These are phyloP conservation scores for Nitzschia inconspicua DNA, from an alignment of 108 stramenopile genomes.

Conservation along the genomic window DNA sequence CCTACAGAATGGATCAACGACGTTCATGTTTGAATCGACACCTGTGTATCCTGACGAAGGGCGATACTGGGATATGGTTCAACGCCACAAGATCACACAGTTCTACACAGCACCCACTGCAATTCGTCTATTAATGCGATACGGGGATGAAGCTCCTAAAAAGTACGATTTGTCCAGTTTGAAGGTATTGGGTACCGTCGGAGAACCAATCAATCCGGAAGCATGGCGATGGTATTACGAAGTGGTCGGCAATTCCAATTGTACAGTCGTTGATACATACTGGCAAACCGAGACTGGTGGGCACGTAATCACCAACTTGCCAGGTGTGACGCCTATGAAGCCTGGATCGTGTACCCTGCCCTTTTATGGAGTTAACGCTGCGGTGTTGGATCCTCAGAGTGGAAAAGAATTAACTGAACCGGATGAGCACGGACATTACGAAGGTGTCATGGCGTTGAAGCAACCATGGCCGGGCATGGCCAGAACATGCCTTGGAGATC, in stretches of 20 bases:
- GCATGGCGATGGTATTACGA: slow-evolving; percentile 99
- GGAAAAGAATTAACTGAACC: slow-evolving; percentile 53
- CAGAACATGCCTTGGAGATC: slow-evolving; percentile 92
- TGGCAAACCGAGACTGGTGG: slow-evolving; percentile 99
- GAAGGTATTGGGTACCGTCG: slow-evolving; percentile 92
- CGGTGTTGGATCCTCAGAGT: slow-evolving; percentile 81
- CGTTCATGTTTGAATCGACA: slow-evolving; percentile 92
- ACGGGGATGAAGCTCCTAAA: slow-evolving; percentile 71
- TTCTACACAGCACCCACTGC: slow-evolving; percentile 95
- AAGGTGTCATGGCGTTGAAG: slow-evolving; percentile 92
- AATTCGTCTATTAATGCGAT: slow-evolving; percentile 95
- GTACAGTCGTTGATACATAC: slow-evolving; percentile 97
- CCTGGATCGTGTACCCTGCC: slow-evolving; percentile 94
- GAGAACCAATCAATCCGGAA: slow-evolving; percentile 99
- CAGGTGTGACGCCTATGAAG: slow-evolving; percentile 93
- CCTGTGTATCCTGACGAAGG: slow-evolving; percentile 93
- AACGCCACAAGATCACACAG: slow-evolving; percentile 84
- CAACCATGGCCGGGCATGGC: slow-evolving; percentile 96
- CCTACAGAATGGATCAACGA: slow-evolving; percentile 93
- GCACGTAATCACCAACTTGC: slow-evolving; percentile 91
- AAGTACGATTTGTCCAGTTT: slow-evolving; percentile 87
- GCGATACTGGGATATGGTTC: slow-evolving; percentile 93
- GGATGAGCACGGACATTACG: slow-evolving; percentile 50
- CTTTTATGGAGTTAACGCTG: slow-evolving; percentile 93
- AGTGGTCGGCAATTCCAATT: slow-evolving; percentile 80